A percentile compares a stretch with the other conserved stretches of the same genome.
Conservation (phyloP, 164 flowering plant genomes). For the Pachysandra terminalis region DNA sequence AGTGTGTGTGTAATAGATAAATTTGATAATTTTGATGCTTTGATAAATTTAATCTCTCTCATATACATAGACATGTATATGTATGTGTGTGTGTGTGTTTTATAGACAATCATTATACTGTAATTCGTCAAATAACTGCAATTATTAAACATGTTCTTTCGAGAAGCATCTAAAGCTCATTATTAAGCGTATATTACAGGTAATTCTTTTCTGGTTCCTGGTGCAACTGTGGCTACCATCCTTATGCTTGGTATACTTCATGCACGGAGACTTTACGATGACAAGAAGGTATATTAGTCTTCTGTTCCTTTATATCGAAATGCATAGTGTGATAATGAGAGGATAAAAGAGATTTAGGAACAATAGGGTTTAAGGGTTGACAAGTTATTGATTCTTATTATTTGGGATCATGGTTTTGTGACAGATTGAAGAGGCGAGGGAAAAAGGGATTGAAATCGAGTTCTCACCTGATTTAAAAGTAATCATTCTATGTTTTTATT, state of each 20-base stretch:
- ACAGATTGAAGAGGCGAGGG: conserved; percentile 76
- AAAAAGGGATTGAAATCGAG: conserved; percentile 70
- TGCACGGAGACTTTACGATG: conserved; percentile 80
- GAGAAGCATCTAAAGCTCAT: conserved; percentile 3
- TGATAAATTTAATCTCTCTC: too few species aligned
- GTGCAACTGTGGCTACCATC: conserved; percentile 90
- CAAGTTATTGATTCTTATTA: not conserved
- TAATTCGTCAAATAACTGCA: too few species aligned
- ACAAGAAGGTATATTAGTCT: conserved; percentile 56
- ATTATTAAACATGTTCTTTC: too few species aligned
- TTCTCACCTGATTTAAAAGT: conserved; percentile 91
- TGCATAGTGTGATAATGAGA: not conserved
- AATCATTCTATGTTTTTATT: conserved; percentile 9
- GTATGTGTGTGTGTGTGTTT: too few species aligned
- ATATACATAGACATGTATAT: too few species aligned
- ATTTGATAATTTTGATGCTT: too few species aligned
- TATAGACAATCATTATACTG: too few species aligned
- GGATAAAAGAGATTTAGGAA: not conserved
- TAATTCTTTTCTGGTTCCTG: conserved; percentile 63
- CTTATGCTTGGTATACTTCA: conserved; percentile 96
- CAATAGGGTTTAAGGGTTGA: not conserved
- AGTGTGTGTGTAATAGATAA: too few species aligned
- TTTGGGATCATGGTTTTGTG: conserved; percentile 6
- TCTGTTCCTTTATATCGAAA: not conserved
- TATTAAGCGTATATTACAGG: conserved; percentile 32